Base-by-base conservation (phyloP, 1,284 basidiomycete genomes). In the Kalmanozyma brasiliensis region DNA sequence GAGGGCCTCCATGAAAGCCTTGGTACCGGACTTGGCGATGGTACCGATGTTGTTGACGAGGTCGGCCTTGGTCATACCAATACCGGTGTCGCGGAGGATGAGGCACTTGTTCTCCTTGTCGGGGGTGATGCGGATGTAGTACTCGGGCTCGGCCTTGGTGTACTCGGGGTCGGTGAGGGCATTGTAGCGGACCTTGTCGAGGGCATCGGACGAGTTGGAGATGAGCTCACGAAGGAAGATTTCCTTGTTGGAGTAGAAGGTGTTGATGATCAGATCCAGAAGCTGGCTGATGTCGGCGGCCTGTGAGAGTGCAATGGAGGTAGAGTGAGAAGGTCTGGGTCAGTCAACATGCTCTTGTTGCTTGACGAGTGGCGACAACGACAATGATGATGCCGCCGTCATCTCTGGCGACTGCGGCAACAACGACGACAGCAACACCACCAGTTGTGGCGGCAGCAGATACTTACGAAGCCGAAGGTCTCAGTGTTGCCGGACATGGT, bases 41-140 rank as follows among this genome's bases (percentile, higher is more conserved):
- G 96, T 99, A 87, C 95, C 96, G 72, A 99, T 88, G 89, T 98
- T 98, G 89, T 96, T 97, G 84, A 96, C 93, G 16, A 82, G 76
- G 71, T 82, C 78, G 52, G 79, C 79, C 75, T 82, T 80, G 67
- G 79, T 80, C 80, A 82, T 96, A 84, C 96, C 95, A 76, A 98
- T 87, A 90, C 96, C 96, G 64, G 93, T 92, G 84, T 98, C 95
- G 68, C 93, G 92, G 84, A 98, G 90, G 83, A 88, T 86, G 63
- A 99, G 89, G 63, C 90, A 84, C 84, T 95, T 96, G 87, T 92
- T 91, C 86, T 96, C 94, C 87, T 94, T 94, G 88, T 98, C 90
- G 14, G 80, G 79, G n/a, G 79, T 82, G 67, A 82, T 81, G 47
- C 80, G 77, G 61, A 82, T 82, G 77, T 76, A 80, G 42, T 80